Evolutionary conservation across 2,329 filamentous ascomycete species (phyloP).

Genomic region (Cercospora sp.): DNA sequence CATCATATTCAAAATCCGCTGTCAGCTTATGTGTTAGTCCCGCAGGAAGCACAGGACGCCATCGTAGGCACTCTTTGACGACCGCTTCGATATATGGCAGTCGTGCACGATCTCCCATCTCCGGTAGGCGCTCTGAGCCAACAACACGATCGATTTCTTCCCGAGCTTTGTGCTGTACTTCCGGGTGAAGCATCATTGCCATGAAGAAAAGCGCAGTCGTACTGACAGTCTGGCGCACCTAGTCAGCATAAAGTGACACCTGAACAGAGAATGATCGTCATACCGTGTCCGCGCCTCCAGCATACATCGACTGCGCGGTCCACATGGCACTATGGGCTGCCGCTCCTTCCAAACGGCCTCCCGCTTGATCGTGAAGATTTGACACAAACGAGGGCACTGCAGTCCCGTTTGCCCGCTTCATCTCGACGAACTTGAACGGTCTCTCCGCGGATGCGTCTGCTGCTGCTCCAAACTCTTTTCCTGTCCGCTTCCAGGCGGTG

Average conservation of each 20-base stretch:
- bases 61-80: constrained; percentile 42
- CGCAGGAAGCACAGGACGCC: constrained; percentile 36
- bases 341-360: constrained; percentile 27
- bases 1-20: constrained; percentile 45
- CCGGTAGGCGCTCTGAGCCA: constrained; percentile 36
- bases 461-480: constrained; percentile 40
- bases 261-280: background rate
- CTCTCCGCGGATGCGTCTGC: constrained; percentile 40
- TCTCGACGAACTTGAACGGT: constrained; percentile 49
- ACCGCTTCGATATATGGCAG: constrained; percentile 40
- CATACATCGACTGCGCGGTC: constrained; percentile 47
- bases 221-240: constrained; percentile 6
- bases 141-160: constrained; percentile 38
- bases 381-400: constrained; percentile 47
- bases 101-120: constrained; percentile 32
- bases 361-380: constrained; percentile 41
- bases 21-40: constrained; percentile 46
- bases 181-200: constrained; percentile 35
- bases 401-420: constrained; percentile 34
- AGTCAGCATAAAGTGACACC: background rate
- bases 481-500: constrained; percentile 47
- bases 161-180: constrained; percentile 37
- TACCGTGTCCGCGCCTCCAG: constrained; percentile 46
- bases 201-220: constrained; percentile 41
- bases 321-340: constrained; percentile 45